Evolutionary conservation across 345 rosid species (phyloP), one percentile per base, ranked within the genome.

Genomic region (Durio zibethinus): DNA sequence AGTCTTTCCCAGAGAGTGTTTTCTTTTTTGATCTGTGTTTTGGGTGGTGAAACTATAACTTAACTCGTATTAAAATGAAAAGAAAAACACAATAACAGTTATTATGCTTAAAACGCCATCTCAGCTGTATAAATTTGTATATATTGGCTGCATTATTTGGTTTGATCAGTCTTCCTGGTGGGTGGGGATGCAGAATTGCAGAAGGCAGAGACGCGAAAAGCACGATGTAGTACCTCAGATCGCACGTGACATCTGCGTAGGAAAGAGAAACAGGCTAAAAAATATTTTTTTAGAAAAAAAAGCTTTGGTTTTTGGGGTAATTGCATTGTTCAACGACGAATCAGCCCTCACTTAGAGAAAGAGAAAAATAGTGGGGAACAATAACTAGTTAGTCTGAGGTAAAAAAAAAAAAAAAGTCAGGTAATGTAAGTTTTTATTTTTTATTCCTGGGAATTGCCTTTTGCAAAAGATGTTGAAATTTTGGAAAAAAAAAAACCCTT

Each of bases 71-170:
- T n/a, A 20, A 53, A n/a, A 53, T 47, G 10, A 20, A 20, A 7
- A n/a, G 23, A 53, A 53, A 4, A 8, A 53, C 1, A 25, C 3
- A 21, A 23, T 64, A 21, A 42, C 9, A 14, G 35, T 15, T 68
- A 14, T 52, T n/a, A 25, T n/a, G 7, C 10, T 4, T 50, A 16
- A 18, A 67, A 63, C 52, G 25, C 61, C 7, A 47, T 40, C 45
- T 29, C 56, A 25, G 45, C 40, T 27, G 42, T 29, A 18, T 29
- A 70, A 69, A 70, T 16, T 10, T 78, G 18, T 14, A 11, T 23
- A 23, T 25, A 23, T 27, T 65, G 10, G 79, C 21, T 75, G 87
- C 64, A 79, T 77, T 70, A 65, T 80, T 84, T 56, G 56, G 78
- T 27, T 27, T 20, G 75, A 33, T 45, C 35, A 7, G 42, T 31